Evolutionary conservation across 2,329 filamentous ascomycete genomes (phyloP).

Genomic region (Xylariaceae sp.): DNA sequence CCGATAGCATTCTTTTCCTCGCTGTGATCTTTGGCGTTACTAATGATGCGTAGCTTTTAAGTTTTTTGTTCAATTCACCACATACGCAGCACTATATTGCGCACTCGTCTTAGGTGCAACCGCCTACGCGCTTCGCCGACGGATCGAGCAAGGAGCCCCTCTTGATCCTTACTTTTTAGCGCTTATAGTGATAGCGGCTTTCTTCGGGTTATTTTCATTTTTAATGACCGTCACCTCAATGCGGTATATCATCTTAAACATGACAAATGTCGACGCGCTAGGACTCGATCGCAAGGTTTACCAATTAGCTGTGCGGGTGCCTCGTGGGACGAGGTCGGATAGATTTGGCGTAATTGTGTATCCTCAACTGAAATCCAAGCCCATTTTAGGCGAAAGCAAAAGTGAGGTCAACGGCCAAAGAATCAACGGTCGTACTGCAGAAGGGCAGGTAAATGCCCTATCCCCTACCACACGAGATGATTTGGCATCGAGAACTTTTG

Average conservation of each 20-base stretch:
- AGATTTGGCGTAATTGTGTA: slow-evolving; percentile 63
- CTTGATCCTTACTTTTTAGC: slow-evolving; percentile 69
- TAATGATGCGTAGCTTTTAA: slow-evolving; percentile 70
- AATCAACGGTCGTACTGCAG: slow-evolving; percentile 19
- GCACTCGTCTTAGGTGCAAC: slow-evolving; percentile 66
- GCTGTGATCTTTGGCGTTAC: background rate
- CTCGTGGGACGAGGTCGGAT: slow-evolving; percentile 52
- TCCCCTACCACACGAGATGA: slow-evolving; percentile 45
- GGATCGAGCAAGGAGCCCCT: slow-evolving; percentile 48
- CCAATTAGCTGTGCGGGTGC: slow-evolving; percentile 76
- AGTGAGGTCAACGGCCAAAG: slow-evolving; percentile 7
- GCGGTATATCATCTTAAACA: slow-evolving; percentile 73
- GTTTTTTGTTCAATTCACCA: slow-evolving; percentile 87
- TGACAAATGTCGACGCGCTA: slow-evolving; percentile 84
- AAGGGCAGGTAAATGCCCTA: slow-evolving; percentile 16
- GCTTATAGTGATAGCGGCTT: slow-evolving; percentile 66
- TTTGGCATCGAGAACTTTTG: slow-evolving; percentile 71
- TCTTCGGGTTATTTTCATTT: slow-evolving; percentile 82
- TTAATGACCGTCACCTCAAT: slow-evolving; percentile 78
- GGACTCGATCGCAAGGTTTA: slow-evolving; percentile 65
- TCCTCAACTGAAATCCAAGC: slow-evolving; percentile 52
- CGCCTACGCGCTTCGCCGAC: slow-evolving; percentile 66
- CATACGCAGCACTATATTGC: slow-evolving; percentile 74
- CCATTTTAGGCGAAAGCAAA: background rate
- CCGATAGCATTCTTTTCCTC: background rate